Evolutionary conservation across 2,329 filamentous ascomycete genomes (phyloP).

Genomic region (Colletotrichum kahawae): DNA sequence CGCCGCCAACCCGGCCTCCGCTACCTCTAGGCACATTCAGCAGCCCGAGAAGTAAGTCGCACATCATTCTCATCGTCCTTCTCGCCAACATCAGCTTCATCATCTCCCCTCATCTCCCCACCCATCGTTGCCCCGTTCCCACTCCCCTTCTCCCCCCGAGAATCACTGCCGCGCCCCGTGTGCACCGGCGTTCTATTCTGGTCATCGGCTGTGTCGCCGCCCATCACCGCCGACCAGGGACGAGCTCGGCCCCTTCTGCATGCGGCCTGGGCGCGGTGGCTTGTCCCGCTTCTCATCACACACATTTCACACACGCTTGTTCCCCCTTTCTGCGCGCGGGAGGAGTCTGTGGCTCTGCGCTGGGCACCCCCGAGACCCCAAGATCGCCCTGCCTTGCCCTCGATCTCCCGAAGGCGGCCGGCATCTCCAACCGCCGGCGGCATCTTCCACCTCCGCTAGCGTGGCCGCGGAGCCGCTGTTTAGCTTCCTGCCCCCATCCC

Average conservation of each 20-base stretch:
- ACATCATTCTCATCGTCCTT: background rate
- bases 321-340: background rate
- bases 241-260: slow-evolving; percentile 22
- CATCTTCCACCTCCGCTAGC: slow-evolving; percentile 15
- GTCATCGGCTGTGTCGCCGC: slow-evolving; percentile 19
- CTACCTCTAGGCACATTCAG: slow-evolving; percentile 52
- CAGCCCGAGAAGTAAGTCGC: slow-evolving; percentile 60
- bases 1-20: slow-evolving; percentile 50
- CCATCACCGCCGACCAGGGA: slow-evolving; percentile 9
- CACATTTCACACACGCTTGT: background rate
- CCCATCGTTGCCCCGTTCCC: background rate
- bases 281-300: slow-evolving; percentile 1
- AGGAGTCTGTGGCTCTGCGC: background rate
- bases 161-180: background rate
- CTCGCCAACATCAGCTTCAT: background rate
- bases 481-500: background rate
- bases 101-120: background rate
- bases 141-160: background rate
- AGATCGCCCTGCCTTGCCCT: slow-evolving; percentile 2
- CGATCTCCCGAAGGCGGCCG: slow-evolving; percentile 15
- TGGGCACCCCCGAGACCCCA: background rate
- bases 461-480: slow-evolving; percentile 4
- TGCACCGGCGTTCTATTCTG: slow-evolving; percentile 13
- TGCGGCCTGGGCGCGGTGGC: slow-evolving; percentile 22
- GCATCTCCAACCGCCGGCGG: background rate